Evolutionary conservation across 2,329 filamentous ascomycete genomes (phyloP), one percentile per base, ranked within the genome.

Genomic region (Aspergillus sp.): DNA sequence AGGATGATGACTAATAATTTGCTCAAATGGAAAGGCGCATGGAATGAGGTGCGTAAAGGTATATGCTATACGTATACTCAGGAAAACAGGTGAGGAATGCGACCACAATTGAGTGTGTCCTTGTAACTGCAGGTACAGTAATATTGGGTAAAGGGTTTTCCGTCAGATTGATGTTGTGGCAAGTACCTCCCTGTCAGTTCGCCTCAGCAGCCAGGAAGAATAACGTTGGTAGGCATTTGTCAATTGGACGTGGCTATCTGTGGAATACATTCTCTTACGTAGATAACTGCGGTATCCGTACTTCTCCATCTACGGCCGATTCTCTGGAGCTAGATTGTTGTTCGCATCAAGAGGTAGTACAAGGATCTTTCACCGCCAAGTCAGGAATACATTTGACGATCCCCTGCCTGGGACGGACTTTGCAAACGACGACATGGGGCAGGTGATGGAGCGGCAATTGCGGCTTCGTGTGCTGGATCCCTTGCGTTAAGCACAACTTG

Each of bases 171-270:
- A 36, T 52, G 30, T 52, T 52, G 30, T 32, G 49, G 49, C 49
- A 52, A 36, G 49, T 38, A 38, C 49, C 49, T 52, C 49, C 49
- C 49, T 38, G 49, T 30, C 49, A 52, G 49, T 52, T 38, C 49
- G 49, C 27, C 49, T 6, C 49, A 52, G 49, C 49, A 52, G 49
- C 49, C 49, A 52, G 49, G 49, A 52, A 52, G 30, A 52, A 50
- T 36, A 52, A 52, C 49, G 11, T 52, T 52, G 49, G 30, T 52
- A 52, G 27, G 49, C 25, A 50, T 50, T 36, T 36, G 49, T 52
- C 27, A 52, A 52, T 38, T 21, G 27, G 30, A 52, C 49, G 10
- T 52, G 30, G 49, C 49, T 52, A 36, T 52, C 49, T 52, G 49
- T 52, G 49, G 30, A 52, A 52, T 52, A 38, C 49, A 52, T 36